Conservation (phyloP, 768 basidiomycete species). For the Chalciporus piperatus region DNA sequence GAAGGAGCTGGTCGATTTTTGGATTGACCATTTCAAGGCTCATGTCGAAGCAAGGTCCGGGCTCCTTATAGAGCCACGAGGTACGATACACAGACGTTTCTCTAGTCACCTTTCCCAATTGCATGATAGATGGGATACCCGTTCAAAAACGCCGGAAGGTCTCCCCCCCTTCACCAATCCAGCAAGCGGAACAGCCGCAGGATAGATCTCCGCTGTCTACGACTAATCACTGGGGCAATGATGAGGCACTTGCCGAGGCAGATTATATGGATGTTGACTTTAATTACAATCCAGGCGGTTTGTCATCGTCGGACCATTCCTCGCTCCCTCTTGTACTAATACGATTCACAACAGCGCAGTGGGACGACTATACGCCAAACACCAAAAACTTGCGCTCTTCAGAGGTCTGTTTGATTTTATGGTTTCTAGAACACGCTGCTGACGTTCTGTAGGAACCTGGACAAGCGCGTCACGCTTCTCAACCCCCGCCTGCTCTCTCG, state of each 20-base stretch:
- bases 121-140: constrained; percentile 35
- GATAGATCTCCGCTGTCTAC: background rate
- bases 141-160: constrained; percentile 50
- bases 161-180: constrained; percentile 5
- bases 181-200: background rate
- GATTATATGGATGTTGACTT: constrained; percentile 24
- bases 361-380: constrained; percentile 18
- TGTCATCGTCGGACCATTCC: background rate
- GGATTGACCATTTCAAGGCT: constrained; percentile 68
- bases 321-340: constrained; percentile 7
- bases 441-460: constrained; percentile 66
- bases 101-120: constrained; percentile 2
- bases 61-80: constrained; percentile 6
- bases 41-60: constrained; percentile 63
- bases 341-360: constrained; percentile 19
- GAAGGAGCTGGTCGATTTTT: constrained; percentile 66
- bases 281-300: constrained; percentile 24
- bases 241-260: constrained; percentile 7
- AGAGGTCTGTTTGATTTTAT: constrained; percentile 46
- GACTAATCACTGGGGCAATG: constrained; percentile 12
- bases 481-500: constrained; percentile 46
- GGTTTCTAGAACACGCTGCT: constrained; percentile 3
- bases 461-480: constrained; percentile 73
- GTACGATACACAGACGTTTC: background rate
- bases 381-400: constrained; percentile 47